Base-by-base conservation (phyloP, 2,329 filamentous ascomycete species). In the Claviceps spartinae region DNA sequence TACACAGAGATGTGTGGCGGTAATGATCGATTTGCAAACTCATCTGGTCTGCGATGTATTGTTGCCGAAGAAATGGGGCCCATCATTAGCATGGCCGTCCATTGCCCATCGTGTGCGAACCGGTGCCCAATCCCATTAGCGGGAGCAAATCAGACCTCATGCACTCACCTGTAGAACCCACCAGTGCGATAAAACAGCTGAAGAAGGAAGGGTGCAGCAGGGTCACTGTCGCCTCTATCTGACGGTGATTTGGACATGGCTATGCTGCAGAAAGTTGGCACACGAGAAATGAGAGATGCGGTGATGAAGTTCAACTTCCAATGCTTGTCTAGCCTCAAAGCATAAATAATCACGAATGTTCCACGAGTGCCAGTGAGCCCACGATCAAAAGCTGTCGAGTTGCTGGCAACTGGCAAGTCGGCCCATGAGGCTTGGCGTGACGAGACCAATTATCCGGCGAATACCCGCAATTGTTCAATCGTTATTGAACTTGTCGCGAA, bases 151-250 rank as follows among this genome's bases (percentile, higher is more conserved):
- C 5, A 7, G 5, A 44, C 24, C 14, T 16, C 5, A 13, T 36
- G n/a, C 24, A 53, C 62, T 51, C 68, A 82, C 82, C 79, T 78
- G 68, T 89, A 83, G 61, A 88, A 90, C 42, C 77, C 75, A 60
- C 83, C 80, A 20, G 75, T 79, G 54, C 83, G 81, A 69, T 91
- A 94, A 72, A 90, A 95, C 54, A 95, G 77, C 64, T 86, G 89
- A 18, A 95, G 73, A 55, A 91, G 79, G 69, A 95, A 95, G 5
- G 89, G 90, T 3, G 86, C 81, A 13, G 82, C 86, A 47, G 77
- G 76, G 62, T 86, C 78, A 55, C 84, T 82, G 64, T 89, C 81
- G 60, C 47, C 52, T 38, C 49, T 49, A 24, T 52, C 55, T 16
- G 55, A 54, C 18, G 83, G 73, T 61, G 62, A 50, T 61, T 8